Conservation (phyloP, 2,329 filamentous ascomycete genomes). For the Botrytis sinoallii region DNA sequence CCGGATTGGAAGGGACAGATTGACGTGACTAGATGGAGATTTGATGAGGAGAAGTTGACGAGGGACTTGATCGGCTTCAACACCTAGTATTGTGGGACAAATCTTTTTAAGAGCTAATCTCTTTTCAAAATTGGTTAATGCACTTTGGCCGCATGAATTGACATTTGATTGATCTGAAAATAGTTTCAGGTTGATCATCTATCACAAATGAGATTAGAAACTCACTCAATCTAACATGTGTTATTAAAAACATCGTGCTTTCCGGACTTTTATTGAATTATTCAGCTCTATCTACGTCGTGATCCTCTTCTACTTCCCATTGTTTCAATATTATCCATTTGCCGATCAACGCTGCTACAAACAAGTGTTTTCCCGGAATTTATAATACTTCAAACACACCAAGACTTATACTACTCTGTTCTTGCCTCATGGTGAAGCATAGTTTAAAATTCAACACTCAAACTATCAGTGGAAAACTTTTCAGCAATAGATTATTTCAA, state of each 20-base stretch:
- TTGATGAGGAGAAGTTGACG: background rate
- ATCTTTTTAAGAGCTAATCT: no score
- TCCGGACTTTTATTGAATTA: no score
- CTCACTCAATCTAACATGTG: background rate
- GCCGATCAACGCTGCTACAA: background rate
- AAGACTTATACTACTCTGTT: background rate
- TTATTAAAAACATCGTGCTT: background rate
- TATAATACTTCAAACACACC: background rate
- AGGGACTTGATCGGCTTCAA: background rate
- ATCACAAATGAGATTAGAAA: background rate
- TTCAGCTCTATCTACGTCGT: accelerated
- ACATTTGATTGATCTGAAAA: no score
- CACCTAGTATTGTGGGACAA: background rate
- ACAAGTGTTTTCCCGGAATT: background rate
- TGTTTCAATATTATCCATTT: background rate
- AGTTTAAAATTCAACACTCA: accelerated
- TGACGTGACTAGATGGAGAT: background rate
- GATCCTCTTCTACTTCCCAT: background rate
- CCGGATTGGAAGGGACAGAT: background rate
- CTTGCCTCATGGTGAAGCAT: background rate
- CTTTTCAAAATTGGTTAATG: background rate
- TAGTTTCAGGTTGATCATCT: background rate
- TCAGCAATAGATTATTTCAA: background rate
- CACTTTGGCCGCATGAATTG: background rate
- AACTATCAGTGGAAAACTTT: background rate